Conservation (phyloP, 805 yeast genomes). For the Zygoascus flipseniorum region DNA sequence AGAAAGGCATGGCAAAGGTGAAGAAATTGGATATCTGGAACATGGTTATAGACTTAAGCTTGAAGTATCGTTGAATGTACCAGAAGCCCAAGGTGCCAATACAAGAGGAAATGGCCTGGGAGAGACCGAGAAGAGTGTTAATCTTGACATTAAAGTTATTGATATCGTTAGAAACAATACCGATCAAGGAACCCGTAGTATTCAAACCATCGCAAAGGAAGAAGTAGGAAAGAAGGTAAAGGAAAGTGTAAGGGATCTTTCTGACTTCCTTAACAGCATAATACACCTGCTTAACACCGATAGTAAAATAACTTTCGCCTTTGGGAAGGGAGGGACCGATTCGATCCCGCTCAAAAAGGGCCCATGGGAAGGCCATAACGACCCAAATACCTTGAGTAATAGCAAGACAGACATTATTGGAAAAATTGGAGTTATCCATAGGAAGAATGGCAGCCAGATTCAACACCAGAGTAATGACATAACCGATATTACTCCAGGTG, state of each 20-base stretch:
- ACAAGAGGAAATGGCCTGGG: slow-evolving; percentile 9
- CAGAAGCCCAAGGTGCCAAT: slow-evolving; percentile 10
- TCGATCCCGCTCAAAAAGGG: slow-evolving; percentile 7
- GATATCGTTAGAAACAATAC: slow-evolving; percentile 12
- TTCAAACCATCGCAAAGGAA: slow-evolving; percentile 13
- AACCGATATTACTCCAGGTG: slow-evolving; percentile 13
- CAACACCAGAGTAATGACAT: slow-evolving; percentile 5
- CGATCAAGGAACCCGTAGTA: slow-evolving; percentile 11
- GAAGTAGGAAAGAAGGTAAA: slow-evolving; percentile 8
- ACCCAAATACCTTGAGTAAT: slow-evolving; percentile 12
- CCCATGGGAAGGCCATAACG: slow-evolving; percentile 12
- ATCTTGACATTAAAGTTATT: slow-evolving; percentile 9
- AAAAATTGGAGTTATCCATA: slow-evolving; percentile 5
- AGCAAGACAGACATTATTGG: slow-evolving; percentile 9
- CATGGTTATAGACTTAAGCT: slow-evolving; percentile 11
- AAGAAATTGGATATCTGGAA: slow-evolving; percentile 12
- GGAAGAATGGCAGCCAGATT: slow-evolving; percentile 12
- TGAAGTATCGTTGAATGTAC: slow-evolving; percentile 11
- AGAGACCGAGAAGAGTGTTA: slow-evolving; percentile 9
- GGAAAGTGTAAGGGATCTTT: slow-evolving; percentile 11
- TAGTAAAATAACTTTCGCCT: slow-evolving; percentile 6
- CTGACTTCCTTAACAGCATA: slow-evolving; percentile 8
- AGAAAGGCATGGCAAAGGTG: slow-evolving; percentile 12
- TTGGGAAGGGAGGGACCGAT: slow-evolving; percentile 9
- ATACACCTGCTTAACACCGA: slow-evolving; percentile 11